Base-by-base conservation (phyloP, 2,329 filamentous ascomycete species). In the Capronia americana region DNA sequence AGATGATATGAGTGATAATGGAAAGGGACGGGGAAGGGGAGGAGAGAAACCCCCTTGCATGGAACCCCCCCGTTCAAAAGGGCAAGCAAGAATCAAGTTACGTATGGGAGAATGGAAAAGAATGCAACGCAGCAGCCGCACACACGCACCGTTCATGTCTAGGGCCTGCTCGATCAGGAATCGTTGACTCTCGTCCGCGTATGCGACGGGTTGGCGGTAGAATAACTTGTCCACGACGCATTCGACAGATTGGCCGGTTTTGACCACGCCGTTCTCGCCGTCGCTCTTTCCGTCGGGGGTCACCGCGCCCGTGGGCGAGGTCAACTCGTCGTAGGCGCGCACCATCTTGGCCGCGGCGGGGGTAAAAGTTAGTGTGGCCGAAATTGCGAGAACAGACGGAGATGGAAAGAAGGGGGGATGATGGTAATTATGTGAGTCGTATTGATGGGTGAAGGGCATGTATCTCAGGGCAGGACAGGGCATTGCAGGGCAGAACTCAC, bases 221-320 rank as follows among this genome's bases (percentile, higher is more conserved):
- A 77, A 78, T 11, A 82, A 73, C 5, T 78, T 74, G n/a, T 79
- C 79, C 63, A 77, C 72, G 3, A 73, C 74, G 56, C 81, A 71
- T 71, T 82, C 81, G 14, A 81, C 78, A 7, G 74, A 73, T 68
- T 81, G 74, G 12, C 67, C 69, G 1, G 60, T 57, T 24, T 69
- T 71, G 55, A 68, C 60, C 4, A 20, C 32, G 11, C 60, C 65
- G 41, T 65, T 46, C 7, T 17, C 34, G 11, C 68, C 68, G 20
- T 70, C 55, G 56, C 61, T 65, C 53, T 65, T 62, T 14, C 61
- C 59, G 44, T 66, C 68, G 12, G 62, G 28, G 6, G 3, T 34
- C 11, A 68, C 63, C 7, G 11, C 17, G 0, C 79, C 81, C 0
- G 77, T 66, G 56, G 78, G 73, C 4, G 69, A 69, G 20, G 78